Evolutionary conservation across 176 grass and related monocot species (phyloP).

Genomic region (Lolium rigidum): DNA sequence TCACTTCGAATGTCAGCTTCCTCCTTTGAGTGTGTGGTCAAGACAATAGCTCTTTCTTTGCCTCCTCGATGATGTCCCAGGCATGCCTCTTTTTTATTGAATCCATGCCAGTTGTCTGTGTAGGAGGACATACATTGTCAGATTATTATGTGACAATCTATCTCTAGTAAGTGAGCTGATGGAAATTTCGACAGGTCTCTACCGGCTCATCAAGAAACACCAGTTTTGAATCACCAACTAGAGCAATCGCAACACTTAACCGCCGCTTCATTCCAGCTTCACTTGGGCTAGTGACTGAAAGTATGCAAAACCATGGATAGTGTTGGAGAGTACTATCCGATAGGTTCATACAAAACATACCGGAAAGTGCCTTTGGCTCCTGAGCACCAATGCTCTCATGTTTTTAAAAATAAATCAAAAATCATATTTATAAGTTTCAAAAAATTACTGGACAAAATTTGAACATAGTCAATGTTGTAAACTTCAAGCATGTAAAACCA

Average conservation of each 20-base stretch:
- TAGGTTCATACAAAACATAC: slow-evolving; percentile 50
- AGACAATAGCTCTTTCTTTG: slow-evolving; percentile 96
- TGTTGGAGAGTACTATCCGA: slow-evolving; percentile 13
- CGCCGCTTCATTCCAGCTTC: slow-evolving; percentile 97
- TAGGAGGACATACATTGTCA: slow-evolving; percentile 34
- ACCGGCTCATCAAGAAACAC: slow-evolving; percentile 99
- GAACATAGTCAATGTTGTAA: no score
- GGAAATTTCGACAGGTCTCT: slow-evolving; percentile 33
- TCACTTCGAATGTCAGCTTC: slow-evolving; percentile 96
- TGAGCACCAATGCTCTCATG: no score
- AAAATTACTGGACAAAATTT: no score
- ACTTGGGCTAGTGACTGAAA: slow-evolving; percentile 83
- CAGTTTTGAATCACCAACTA: slow-evolving; percentile 88
- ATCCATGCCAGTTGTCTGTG: slow-evolving; percentile 98
- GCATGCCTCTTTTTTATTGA: slow-evolving; percentile 95
- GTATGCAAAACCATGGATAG: slow-evolving; percentile 15
- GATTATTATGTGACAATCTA: slow-evolving; percentile 17
- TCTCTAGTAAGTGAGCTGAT: slow-evolving; percentile 9
- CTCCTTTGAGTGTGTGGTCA: slow-evolving; percentile 99
- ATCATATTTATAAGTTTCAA: no score
- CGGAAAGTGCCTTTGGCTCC: neutral
- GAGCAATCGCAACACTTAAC: slow-evolving; percentile 91
- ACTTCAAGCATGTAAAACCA: no score
- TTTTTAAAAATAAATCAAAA: no score
- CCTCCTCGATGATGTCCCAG: slow-evolving; percentile 96